Evolutionary conservation across 2,329 filamentous ascomycete species (phyloP), one percentile per base, ranked within the genome.

Genomic region (Paecilomyces formosus): DNA sequence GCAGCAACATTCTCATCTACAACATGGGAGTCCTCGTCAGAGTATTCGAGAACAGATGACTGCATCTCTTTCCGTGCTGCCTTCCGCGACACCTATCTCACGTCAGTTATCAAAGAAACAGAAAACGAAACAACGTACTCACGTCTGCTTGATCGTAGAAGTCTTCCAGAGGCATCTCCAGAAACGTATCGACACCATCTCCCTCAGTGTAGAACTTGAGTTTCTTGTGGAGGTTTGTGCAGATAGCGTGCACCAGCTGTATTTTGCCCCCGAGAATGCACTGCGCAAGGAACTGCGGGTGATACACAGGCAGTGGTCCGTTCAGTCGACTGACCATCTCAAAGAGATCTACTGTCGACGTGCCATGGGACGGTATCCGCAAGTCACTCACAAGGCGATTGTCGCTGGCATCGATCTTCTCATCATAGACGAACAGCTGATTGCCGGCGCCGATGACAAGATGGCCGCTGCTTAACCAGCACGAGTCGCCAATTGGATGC

Each of bases 401-500:
- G 60, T 86, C 82, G 0, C 82, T 81, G 5, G 84, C 78, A 57
- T 87, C 82, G 24, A 96, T 85, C n/a, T 84, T 80, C 60, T 92
- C 85, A 65, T 90, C 89, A 68, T 92, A 88, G 6, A 96, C 81
- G 70, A 96, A 92, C 12, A 99, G 79, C 69, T 97, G 92, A 69
- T 96, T 96, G 0, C 94, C 94, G 7, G 92, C 86, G 0, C 92
- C 92, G 58, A 97, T 87, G 5, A 96, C 87, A 12, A 99, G 81
- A 66, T 92, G 87, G 0, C 92, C 93, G 66, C 89, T 87, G 28
- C 87, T 85, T 12, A 97, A 78, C 94, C 94, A 99, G 15, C 90
- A 90, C 0, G 92, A 95, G 70, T 97, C 92, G 1, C 92, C 92
- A 55, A 97, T 96, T 0, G 91, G 89, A 71, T 96, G 90, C 28